These are phyloP conservation scores for Venturia aucupariae DNA, from an alignment of 2,329 filamentous ascomycete species.

Conservation along the genomic window DNA sequence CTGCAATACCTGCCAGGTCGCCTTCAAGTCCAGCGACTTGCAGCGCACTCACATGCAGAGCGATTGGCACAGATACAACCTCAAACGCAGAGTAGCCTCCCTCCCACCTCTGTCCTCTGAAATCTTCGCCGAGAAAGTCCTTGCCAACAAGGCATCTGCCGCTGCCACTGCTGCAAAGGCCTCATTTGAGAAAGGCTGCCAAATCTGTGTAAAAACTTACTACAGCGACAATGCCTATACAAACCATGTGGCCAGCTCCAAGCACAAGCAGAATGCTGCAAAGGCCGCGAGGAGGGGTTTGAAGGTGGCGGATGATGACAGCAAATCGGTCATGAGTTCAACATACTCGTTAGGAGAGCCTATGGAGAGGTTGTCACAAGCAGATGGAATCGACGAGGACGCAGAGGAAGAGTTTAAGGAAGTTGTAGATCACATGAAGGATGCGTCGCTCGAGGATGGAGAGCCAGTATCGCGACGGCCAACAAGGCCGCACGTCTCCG, in stretches of 20 bases:
- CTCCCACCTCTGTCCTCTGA: conserved; percentile 87
- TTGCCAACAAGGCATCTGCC: conserved; percentile 78
- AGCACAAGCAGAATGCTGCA: conserved; percentile 66
- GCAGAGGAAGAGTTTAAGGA: conserved; percentile 67
- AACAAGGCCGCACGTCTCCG: conserved; percentile 32
- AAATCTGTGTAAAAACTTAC: conserved; percentile 81
- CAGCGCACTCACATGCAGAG: conserved; percentile 96
- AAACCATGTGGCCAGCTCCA: conserved; percentile 85
- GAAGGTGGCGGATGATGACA: conserved; percentile 42
- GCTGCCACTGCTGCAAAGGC: conserved; percentile 80
- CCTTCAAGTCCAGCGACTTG: conserved; percentile 85
- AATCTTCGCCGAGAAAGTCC: conserved; percentile 88
- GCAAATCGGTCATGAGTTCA: conserved; percentile 77
- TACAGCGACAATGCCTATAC: conserved; percentile 93
- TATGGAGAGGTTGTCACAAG: conserved; percentile 43
- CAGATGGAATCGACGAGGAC: conserved; percentile 50
- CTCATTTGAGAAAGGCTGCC: conserved; percentile 75
- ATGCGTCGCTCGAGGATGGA: conserved; percentile 45
- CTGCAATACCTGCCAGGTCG: conserved; percentile 96
- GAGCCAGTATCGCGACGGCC: conserved; percentile 35
- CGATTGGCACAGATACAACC: conserved; percentile 98
- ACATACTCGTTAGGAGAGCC: conserved; percentile 87
- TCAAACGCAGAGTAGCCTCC: conserved; percentile 86
- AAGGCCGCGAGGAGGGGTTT: conserved; percentile 34
- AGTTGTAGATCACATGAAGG: conserved; percentile 69